Percentiles rank a stretch among this genome's conserved stretches.
Evolutionary conservation across 768 basidiomycete genomes (phyloP).

Genomic region (Termitomyces sp.): DNA sequence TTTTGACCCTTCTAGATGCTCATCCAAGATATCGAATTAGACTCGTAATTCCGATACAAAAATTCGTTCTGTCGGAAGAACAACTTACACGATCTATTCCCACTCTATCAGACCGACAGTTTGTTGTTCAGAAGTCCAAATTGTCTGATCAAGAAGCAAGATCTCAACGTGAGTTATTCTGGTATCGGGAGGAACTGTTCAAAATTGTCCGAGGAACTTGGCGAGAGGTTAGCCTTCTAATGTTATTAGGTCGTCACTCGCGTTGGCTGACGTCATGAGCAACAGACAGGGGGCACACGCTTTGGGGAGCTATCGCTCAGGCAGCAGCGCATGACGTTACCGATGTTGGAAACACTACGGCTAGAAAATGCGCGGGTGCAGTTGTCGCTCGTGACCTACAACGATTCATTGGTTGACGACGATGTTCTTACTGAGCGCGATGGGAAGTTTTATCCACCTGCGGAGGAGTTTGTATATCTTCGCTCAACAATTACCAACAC

Average conservation of each 20-base stretch:
- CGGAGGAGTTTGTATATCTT: conserved; percentile 64
- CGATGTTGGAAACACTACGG: conserved; percentile 76
- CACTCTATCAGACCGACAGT: conserved; percentile 82
- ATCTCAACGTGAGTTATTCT: conserved; percentile 79
- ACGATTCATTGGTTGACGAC: conserved; percentile 12
- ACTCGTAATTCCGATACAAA: conserved; percentile 67
- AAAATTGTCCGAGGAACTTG: conserved; percentile 64
- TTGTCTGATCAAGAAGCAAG: conserved; percentile 55
- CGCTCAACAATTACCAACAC: conserved; percentile 54
- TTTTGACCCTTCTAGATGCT: neutral
- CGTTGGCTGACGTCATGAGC: neutral
- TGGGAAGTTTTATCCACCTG: conserved; percentile 43
- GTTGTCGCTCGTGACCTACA: conserved; percentile 40
- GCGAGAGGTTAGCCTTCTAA: conserved; percentile 69
- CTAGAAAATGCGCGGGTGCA: conserved; percentile 59
- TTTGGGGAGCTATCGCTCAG: conserved; percentile 75
- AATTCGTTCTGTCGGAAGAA: conserved; percentile 56
- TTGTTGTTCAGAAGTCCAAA: conserved; percentile 75
- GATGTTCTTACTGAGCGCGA: conserved; percentile 22
- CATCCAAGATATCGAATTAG: conserved; percentile 25
- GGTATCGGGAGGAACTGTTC: conserved; percentile 91
- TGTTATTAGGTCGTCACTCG: neutral
- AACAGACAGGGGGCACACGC: conserved; percentile 74
- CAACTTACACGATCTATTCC: conserved; percentile 70
- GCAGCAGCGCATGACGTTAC: conserved; percentile 67